Evolutionary conservation across 2,329 filamentous ascomycete genomes (phyloP).

Genomic region (Stagonosporopsis cucurbitacearum): DNA sequence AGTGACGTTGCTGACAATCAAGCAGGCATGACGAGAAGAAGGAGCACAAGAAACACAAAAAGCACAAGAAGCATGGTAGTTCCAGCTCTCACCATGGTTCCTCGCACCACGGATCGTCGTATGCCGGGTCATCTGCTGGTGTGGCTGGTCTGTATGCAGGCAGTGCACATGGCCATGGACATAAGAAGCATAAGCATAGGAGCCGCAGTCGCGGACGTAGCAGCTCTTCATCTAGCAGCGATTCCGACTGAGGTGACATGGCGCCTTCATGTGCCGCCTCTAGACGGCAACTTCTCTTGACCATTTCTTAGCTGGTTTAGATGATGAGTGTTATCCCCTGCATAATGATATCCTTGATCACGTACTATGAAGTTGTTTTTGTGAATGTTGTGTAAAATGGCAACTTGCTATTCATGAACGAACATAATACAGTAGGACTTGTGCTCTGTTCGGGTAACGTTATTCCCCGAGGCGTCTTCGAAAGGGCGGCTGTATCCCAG

Average conservation of each 20-base stretch:
- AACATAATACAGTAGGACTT: too few species aligned
- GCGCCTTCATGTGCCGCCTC: not conserved
- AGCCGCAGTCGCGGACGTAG: slow-evolving; percentile 42
- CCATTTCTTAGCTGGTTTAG: not conserved
- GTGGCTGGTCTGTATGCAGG: slow-evolving; percentile 44
- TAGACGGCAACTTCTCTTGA: not conserved
- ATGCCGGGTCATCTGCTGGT: slow-evolving; percentile 44
- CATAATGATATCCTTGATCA: slow-evolving; percentile 5
- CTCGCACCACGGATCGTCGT: slow-evolving; percentile 35
- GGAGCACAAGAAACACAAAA: slow-evolving; percentile 49
- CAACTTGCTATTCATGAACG: not conserved
- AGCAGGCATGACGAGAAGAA: slow-evolving; percentile 41
- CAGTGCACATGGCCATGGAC: slow-evolving; percentile 29
- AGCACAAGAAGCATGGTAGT: slow-evolving; percentile 44
- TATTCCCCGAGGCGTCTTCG: not conserved
- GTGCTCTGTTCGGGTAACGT: not conserved
- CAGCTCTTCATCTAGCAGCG: slow-evolving; percentile 44
- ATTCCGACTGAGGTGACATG: slow-evolving; percentile 40
- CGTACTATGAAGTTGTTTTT: too few species aligned
- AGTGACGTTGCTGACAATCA: slow-evolving; percentile 9
- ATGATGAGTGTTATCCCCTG: not conserved
- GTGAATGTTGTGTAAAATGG: not conserved
- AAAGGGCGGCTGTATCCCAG: slow-evolving; percentile 7
- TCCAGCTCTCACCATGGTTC: slow-evolving; percentile 36
- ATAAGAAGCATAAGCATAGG: slow-evolving; percentile 42